Conservation (phyloP, 2,329 filamentous ascomycete genomes). For the Cytospora chrysosperma region DNA sequence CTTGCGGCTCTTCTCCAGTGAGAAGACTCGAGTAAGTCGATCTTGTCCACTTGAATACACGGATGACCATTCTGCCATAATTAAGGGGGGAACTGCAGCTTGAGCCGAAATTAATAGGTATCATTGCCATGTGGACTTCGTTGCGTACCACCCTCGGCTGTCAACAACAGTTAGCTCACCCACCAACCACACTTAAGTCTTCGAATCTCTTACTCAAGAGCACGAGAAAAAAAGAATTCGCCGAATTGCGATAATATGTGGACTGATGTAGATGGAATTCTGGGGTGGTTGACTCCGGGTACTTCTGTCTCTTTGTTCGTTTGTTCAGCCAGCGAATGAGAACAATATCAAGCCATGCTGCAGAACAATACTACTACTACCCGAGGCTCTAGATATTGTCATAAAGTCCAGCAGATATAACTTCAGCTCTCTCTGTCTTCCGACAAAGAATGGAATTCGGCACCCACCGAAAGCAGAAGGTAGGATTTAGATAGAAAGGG, state of each 20-base stretch:
- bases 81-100: too few species aligned
- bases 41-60: too few species aligned
- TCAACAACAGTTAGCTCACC: too few species aligned
- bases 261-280: neutral
- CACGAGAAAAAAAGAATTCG: too few species aligned
- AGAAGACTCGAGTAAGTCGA: too few species aligned
- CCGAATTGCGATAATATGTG: neutral
- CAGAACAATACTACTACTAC: conserved; percentile 11
- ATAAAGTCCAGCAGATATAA: neutral
- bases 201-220: too few species aligned
- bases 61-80: too few species aligned
- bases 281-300: neutral
- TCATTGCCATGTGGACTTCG: too few species aligned
- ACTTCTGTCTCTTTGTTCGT: neutral
- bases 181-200: too few species aligned
- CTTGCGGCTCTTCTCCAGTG: too few species aligned
- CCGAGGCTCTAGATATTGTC: neutral
- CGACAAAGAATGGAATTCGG: conserved; percentile 8
- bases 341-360: neutral
- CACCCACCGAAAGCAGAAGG: neutral
- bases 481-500: neutral
- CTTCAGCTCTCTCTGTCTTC: neutral
- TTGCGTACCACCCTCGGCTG: too few species aligned
- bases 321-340: neutral
- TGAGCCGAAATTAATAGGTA: too few species aligned